These are phyloP conservation scores for Ilyonectria destructans DNA, from an alignment of 2,329 filamentous ascomycete species.

Conservation along the genomic window DNA sequence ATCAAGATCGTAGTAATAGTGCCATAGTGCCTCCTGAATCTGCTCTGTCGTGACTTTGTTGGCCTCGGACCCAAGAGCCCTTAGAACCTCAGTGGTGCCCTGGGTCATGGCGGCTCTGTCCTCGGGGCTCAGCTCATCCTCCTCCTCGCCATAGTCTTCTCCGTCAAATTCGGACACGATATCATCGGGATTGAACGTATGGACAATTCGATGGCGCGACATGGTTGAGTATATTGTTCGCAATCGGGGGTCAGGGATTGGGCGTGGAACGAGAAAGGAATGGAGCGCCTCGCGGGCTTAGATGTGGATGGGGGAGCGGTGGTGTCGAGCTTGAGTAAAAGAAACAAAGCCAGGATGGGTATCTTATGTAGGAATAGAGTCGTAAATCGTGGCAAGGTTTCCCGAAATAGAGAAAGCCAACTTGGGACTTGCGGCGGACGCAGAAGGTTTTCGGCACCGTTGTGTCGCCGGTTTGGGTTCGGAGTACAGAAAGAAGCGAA, in stretches of 20 bases:
- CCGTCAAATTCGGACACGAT: slow-evolving; percentile 66
- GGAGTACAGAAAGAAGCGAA: neutral
- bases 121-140: slow-evolving; percentile 64
- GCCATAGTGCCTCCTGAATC: slow-evolving; percentile 92
- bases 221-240: slow-evolving; percentile 30
- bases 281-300: slow-evolving; percentile 1
- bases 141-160: slow-evolving; percentile 62
- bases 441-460: slow-evolving; percentile 3
- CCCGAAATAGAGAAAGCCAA: neutral
- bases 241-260: slow-evolving; percentile 3
- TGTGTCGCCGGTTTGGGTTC: neutral
- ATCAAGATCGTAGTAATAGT: slow-evolving; percentile 95
- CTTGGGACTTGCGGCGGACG: neutral
- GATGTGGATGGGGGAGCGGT: slow-evolving; percentile 5
- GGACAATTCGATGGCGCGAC: slow-evolving; percentile 50
- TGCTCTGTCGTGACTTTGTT: slow-evolving; percentile 73
- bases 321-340: neutral
- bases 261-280: neutral
- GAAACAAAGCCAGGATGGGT: slow-evolving; percentile 16
- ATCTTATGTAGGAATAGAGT: slow-evolving; percentile 1
- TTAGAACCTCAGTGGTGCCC: slow-evolving; percentile 78
- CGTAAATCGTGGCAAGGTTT: slow-evolving; percentile 1
- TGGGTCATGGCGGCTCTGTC: slow-evolving; percentile 70
- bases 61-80: slow-evolving; percentile 74
- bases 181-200: slow-evolving; percentile 66